A percentile compares a stretch with the other conserved stretches of the same genome.
Conservation (phyloP, 495 filamentous ascomycete genomes). For the Daldinia childiae region DNA sequence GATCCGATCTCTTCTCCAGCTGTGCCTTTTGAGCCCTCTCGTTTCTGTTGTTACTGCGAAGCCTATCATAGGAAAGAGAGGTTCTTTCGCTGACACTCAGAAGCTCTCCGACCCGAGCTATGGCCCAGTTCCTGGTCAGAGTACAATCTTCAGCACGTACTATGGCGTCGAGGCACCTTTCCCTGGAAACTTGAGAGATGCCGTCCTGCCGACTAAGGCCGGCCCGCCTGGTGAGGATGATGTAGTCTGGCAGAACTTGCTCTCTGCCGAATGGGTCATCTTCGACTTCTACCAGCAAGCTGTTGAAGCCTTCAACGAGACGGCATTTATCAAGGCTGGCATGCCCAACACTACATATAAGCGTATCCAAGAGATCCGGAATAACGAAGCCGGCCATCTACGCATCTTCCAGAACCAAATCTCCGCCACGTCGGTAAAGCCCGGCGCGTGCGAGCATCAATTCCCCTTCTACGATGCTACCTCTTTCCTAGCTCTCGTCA, state of each 20-base stretch:
- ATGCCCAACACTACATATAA: constrained; percentile 57
- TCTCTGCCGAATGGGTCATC: constrained; percentile 64
- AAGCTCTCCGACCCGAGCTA: constrained; percentile 51
- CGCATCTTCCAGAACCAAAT: constrained; percentile 65
- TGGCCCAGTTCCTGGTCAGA: constrained; percentile 56
- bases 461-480: constrained; percentile 53
- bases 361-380: constrained; percentile 63
- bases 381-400: constrained; percentile 66
- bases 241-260: constrained; percentile 62
- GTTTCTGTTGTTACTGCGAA: constrained; percentile 30
- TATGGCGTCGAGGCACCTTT: constrained; percentile 55
- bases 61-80: constrained; percentile 21
- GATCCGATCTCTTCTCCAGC: constrained; percentile 38
- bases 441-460: constrained; percentile 60
- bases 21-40: constrained; percentile 27
- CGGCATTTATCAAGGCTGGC: constrained; percentile 54
- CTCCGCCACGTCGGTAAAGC: constrained; percentile 61
- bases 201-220: constrained; percentile 53
- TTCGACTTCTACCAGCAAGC: constrained; percentile 64
- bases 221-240: constrained; percentile 57
- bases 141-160: constrained; percentile 55
- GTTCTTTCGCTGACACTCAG: constrained; percentile 43
- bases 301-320: constrained; percentile 56
- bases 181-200: constrained; percentile 55
- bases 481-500: constrained; percentile 57